Evolutionary conservation across 495 filamentous ascomycete species (phyloP).

Genomic region (Penicillium manginii): DNA sequence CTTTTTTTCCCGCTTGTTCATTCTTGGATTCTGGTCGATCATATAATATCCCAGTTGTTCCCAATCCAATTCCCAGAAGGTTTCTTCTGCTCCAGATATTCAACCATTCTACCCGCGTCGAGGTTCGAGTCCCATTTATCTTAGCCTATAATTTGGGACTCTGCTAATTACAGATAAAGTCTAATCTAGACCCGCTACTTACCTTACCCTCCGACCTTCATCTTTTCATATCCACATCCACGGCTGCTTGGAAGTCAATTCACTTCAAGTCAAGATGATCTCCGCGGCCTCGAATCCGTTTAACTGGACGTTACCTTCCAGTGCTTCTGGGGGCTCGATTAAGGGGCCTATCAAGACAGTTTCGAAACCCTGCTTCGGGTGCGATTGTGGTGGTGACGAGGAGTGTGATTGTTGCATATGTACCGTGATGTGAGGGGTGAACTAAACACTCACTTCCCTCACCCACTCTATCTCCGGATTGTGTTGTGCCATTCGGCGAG

Average conservation of each 20-base stretch:
- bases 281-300: conserved; percentile 26
- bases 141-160: no score
- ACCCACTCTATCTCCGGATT: no score
- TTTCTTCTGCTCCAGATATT: no score
- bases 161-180: no score
- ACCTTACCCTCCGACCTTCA: background rate
- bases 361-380: conserved; percentile 50
- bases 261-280: conserved; percentile 19
- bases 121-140: no score
- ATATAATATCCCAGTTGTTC: no score
- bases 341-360: conserved; percentile 47
- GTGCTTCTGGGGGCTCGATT: conserved; percentile 38
- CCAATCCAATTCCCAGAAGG: no score
- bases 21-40: no score
- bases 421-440: conserved; percentile 40
- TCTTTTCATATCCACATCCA: background rate
- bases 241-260: background rate
- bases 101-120: no score
- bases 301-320: conserved; percentile 40
- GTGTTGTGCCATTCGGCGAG: no score
- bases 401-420: conserved; percentile 52
- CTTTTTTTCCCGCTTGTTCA: no score
- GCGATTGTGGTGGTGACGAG: conserved; percentile 48
- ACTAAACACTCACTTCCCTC: background rate
- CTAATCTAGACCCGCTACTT: background rate